Conservation (phyloP, 2,329 filamentous ascomycete species). For the Fonsecaea erecta region DNA sequence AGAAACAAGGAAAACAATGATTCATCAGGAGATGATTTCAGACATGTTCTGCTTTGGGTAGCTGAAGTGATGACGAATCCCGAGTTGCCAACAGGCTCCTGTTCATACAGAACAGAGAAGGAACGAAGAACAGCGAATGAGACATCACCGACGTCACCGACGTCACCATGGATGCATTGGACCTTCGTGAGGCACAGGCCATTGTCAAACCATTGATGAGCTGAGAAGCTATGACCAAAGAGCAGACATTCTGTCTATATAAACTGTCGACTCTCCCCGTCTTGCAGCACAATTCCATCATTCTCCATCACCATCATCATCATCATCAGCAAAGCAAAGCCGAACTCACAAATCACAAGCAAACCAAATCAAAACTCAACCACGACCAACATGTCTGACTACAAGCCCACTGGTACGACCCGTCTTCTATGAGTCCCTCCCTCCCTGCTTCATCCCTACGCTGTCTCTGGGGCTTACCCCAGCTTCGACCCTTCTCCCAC, state of each 20-base stretch:
- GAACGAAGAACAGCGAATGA: background rate
- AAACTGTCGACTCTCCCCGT: background rate
- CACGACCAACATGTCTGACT: conserved; percentile 35
- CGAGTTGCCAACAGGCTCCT: background rate
- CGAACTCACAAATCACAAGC: conserved; percentile 1
- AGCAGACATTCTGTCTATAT: conserved; percentile 25
- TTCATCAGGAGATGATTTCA: background rate
- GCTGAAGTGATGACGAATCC: background rate
- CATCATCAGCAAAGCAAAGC: background rate
- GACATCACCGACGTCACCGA: background rate
- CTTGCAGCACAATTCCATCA: conserved; percentile 4
- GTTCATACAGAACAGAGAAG: background rate
- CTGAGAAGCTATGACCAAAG: background rate
- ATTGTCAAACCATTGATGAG: background rate
- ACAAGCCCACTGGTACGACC: conserved; percentile 36
- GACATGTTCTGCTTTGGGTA: background rate
- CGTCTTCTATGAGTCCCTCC: background rate
- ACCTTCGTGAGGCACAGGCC: background rate
- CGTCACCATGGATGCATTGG: background rate
- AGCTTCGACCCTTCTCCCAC: too few relatives aligned
- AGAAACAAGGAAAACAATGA: background rate
- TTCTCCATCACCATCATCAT: background rate
- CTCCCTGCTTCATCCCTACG: background rate
- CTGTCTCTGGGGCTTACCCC: background rate
- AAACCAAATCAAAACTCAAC: conserved; percentile 13